Base-by-base conservation (phyloP, 2,329 filamentous ascomycete genomes). In the Verticillium alfalfae region DNA sequence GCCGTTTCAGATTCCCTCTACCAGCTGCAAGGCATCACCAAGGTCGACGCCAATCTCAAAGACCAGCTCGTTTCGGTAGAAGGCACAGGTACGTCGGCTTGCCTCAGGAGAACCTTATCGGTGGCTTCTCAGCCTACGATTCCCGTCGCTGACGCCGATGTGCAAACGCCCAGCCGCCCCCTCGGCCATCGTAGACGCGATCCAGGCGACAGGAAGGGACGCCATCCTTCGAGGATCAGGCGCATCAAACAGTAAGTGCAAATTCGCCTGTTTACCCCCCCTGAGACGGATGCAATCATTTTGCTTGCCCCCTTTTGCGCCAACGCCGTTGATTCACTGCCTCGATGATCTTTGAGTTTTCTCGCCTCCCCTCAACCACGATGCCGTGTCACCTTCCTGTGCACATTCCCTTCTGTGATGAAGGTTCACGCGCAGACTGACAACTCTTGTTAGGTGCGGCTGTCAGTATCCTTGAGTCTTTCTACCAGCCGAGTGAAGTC, bases 381-480 rank as follows among this genome's bases (percentile, higher is more conserved):
- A 10, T n/a, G 8, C 45, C 45, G 45, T 18, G 6, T 52, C 22
- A 10, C 45, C 22, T 52, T 18, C 22, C 12, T 52, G 36, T 31
- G 45, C 45, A 31, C 45, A 3, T 52, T 45, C 45, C 9, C 18
- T 49, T 26, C 39, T 52, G 8, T 10, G 45, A 52, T 12, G 10
- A 52, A 52, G 45, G 18, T 52, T 49, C 45, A 52, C 12, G 18
- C n/a, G 12, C 45, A 52, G 22, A 9, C 45, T 52, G 6, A 52
- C 45, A 26, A 22, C 5, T 45, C 18, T 18, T 18, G 5, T 34
- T 67, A 86, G 90, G 86, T 72, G 91, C 93, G 36, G 92, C 94
- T 55, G 95, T 99, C 54, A 97, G 93, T 77, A 98, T 99, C 71
- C 86, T 99, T 64, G 95, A 99, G 80, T 96, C 92, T 61, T 87